These are phyloP conservation scores for Penicillium atrosanguineum DNA, from an alignment of 495 filamentous ascomycete species.

Conservation along the genomic window DNA sequence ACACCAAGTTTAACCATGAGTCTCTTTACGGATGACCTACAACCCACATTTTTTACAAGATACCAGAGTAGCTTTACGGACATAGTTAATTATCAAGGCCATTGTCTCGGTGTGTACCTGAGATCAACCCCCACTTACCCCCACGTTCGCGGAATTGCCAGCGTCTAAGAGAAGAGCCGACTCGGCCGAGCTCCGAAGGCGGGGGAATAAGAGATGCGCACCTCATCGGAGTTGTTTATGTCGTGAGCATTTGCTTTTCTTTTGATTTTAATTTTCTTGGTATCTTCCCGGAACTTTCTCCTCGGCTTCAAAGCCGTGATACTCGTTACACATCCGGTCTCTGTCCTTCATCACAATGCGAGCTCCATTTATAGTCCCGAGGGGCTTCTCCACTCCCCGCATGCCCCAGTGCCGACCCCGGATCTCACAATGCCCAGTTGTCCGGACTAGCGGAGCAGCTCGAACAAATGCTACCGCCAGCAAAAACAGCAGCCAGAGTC, in stretches of 20 bases:
- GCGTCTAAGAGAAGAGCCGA: neutral
- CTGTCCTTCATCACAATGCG: slow-evolving; percentile 20
- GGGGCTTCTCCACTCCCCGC: slow-evolving; percentile 33
- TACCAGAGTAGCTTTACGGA: neutral
- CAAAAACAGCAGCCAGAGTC: slow-evolving; percentile 1
- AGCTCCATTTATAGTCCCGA: slow-evolving; percentile 18
- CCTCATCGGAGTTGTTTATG: slow-evolving; percentile 12
- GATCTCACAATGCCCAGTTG: slow-evolving; percentile 8
- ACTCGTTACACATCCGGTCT: neutral
- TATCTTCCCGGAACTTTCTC: too few relatives aligned
- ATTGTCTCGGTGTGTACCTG: neutral
- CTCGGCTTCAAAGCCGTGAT: too few relatives aligned
- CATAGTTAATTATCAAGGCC: neutral
- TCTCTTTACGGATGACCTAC: neutral
- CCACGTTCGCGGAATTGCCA: neutral
- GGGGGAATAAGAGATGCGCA: neutral
- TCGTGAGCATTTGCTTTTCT: neutral
- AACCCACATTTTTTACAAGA: neutral
- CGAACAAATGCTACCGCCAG: slow-evolving; percentile 16
- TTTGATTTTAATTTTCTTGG: neutral
- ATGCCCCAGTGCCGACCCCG: slow-evolving; percentile 22
- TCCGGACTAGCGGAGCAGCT: slow-evolving; percentile 17
- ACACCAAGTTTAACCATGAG: neutral
- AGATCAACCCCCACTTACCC: neutral
- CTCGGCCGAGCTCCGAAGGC: slow-evolving; percentile 35